Evolutionary conservation across 2,329 filamentous ascomycete genomes (phyloP), one percentile per base, ranked within the genome.

Genomic region (Beauveria caledonica): DNA sequence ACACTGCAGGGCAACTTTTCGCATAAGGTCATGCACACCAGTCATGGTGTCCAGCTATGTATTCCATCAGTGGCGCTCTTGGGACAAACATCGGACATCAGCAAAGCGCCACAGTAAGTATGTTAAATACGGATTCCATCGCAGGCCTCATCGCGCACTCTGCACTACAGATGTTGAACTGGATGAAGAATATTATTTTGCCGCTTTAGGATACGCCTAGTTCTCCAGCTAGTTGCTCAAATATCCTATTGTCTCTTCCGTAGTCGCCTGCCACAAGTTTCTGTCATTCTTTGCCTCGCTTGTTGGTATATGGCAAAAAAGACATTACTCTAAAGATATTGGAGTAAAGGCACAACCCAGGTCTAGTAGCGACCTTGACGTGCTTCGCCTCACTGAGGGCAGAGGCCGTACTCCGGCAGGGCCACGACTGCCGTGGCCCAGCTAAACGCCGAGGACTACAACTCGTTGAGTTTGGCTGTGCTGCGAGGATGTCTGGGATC

Each of bases 401-500:
- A 36, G 60, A 59, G 33, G 33, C 15, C 17, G 29, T 59, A 4
- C 39, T 53, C 15, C 33, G 33, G 44, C 7, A 21, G 13, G 50
- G 49, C 3, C 25, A 42, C 19, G 50, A 44, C 7, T 59, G 55
- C 42, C 54, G 55, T 1, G 60, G 55, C 25, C 49, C 15, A 23
- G 19, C 17, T 8, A 29, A 25, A 1, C 55, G 54, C 9, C 25
- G 50, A 2, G 42, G 36, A 15, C 50, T 59, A 10, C 36, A 48
- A 7, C 44, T 62, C 0, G n/a, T 62, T 27, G 27, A 13, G 23
- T 8, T 1, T 55, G 29, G 55, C 60, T 50, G 15, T 49, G 55
- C 15, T 50, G 50, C n/a, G 60, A 59, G n/a, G 50, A 56, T 23
- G 33, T 62, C 10, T 62, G 55, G 55, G 49, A 54, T 10, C 50